Evolutionary conservation across 495 filamentous ascomycete species (phyloP).

Genomic region (Penicillium salamii): DNA sequence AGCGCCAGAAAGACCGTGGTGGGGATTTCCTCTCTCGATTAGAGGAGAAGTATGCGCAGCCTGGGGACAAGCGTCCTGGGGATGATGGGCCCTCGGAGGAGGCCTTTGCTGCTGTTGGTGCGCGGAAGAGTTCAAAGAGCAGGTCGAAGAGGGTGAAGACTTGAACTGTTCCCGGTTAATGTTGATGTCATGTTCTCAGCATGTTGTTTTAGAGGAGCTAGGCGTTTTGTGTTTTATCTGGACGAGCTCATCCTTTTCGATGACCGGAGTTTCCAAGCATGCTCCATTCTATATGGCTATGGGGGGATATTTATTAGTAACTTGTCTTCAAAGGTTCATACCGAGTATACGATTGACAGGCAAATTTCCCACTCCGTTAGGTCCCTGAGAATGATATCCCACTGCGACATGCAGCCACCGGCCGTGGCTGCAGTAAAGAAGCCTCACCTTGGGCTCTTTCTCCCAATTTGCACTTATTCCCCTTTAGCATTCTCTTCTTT

Average conservation of each 20-base stretch:
- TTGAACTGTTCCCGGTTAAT: conserved; percentile 1
- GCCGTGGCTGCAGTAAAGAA: conserved; percentile 5
- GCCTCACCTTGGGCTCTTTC: conserved; percentile 11
- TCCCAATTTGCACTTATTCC: background rate
- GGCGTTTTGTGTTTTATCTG: conserved; percentile 13
- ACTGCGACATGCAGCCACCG: background rate
- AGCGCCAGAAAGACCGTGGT: conserved; percentile 25
- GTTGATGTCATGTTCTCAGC: conserved; percentile 5
- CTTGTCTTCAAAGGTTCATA: too few species aligned
- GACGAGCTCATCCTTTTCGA: background rate
- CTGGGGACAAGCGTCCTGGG: conserved; percentile 24
- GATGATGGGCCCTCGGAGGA: conserved; percentile 32
- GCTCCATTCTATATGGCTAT: background rate
- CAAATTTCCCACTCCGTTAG: too few species aligned
- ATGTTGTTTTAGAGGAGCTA: background rate
- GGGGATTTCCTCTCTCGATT: conserved; percentile 23
- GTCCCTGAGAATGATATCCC: background rate
- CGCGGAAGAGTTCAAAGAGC: conserved; percentile 18
- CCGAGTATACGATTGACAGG: too few species aligned
- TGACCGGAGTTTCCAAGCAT: background rate
- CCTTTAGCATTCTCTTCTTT: background rate
- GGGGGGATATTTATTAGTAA: too few species aligned
- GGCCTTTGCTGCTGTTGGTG: conserved; percentile 32
- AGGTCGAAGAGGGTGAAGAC: conserved; percentile 17
- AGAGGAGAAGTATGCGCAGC: conserved; percentile 28